Base-by-base conservation (phyloP, 2,329 filamentous ascomycete species). In the Calonectria ilicicola region DNA sequence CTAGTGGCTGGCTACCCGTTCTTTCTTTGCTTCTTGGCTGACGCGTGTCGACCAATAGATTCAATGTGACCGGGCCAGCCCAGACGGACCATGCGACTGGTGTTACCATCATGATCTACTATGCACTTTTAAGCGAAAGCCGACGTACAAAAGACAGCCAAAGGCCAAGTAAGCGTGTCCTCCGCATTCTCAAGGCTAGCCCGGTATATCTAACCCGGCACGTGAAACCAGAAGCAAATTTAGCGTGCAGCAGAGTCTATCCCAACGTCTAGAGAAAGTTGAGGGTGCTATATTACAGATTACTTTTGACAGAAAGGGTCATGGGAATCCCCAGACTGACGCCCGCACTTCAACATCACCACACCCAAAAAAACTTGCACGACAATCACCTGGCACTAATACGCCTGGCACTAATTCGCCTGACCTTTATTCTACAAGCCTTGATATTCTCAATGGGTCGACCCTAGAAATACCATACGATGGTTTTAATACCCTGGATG, bases 201-300 rank as follows among this genome's bases (percentile, higher is more conserved):
- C 10, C 5, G 17, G n/a, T 5, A 5, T 26, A 26, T 58, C 32
- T 58, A 15, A 58, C 53, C 1, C 32, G 21, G 7, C 5, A 6
- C 35, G 19, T 23, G 10, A n/a, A 15, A 38, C 38, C 17, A 58
- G 53, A 40, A 58, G 53, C 53, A 58, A 40, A 9, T 58, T 58
- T 26, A 58, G 32, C 9, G 53, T 40, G 2, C n/a, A 15, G 7
- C 53, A 58, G 17, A 58, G 32, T 3, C n/a, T 58, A 26, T 58
- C 53, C 5, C 53, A 58, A 26, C 29, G 53, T 15, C 14, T 58
- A 8, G 53, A 58, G n/a, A 32, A 58, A 8, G 38, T 58, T 8
- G 53, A 58, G n/a, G 32, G 17, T 2, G 53, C 21, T 9, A 26
- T 58, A 6, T 2, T 58, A 23, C 53, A 40, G n/a, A n/a, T 58